These are phyloP conservation scores for Colletotrichum salicis DNA, from an alignment of 2,329 filamentous ascomycete genomes.

Conservation along the genomic window DNA sequence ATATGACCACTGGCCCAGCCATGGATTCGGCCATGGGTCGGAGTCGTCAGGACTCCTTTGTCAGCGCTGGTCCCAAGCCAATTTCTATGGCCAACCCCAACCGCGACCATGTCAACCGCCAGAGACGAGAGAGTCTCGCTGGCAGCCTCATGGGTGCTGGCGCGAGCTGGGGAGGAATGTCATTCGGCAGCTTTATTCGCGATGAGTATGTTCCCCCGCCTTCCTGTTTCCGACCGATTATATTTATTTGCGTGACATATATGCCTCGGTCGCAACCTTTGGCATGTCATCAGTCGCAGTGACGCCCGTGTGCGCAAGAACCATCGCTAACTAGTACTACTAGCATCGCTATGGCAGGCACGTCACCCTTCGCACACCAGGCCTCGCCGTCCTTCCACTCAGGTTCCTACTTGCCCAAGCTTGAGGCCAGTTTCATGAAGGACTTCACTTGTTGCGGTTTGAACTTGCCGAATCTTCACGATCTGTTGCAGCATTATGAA, in stretches of 20 bases:
- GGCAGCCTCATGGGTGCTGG: slow-evolving; percentile 75
- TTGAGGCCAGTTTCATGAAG: slow-evolving; percentile 97
- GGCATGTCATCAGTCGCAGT: not conserved
- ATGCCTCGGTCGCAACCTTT: slow-evolving; percentile 2
- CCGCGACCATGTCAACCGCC: slow-evolving; percentile 66
- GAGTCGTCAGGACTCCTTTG: slow-evolving; percentile 72
- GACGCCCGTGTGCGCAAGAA: not conserved
- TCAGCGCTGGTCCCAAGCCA: slow-evolving; percentile 72
- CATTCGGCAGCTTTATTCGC: slow-evolving; percentile 94
- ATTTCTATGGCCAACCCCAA: slow-evolving; percentile 75
- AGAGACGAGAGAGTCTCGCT: slow-evolving; percentile 70
- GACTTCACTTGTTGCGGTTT: slow-evolving; percentile 96
- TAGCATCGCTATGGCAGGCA: slow-evolving; percentile 95
- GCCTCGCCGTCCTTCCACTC: slow-evolving; percentile 97
- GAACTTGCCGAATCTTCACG: slow-evolving; percentile 90
- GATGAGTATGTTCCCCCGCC: slow-evolving; percentile 81
- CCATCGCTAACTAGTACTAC: slow-evolving; percentile 30
- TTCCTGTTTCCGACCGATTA: slow-evolving; percentile 33
- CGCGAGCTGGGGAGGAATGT: slow-evolving; percentile 97
- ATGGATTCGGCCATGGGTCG: slow-evolving; percentile 69
- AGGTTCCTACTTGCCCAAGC: slow-evolving; percentile 93
- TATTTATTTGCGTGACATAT: not conserved
- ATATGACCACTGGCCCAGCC: slow-evolving; percentile 69
- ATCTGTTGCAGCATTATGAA: slow-evolving; percentile 95
- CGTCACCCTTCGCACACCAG: slow-evolving; percentile 84